A percentile compares a stretch with the other conserved stretches of the same genome.
Conservation (phyloP, 1,284 basidiomycete genomes). For the Cryptococcus sp. region DNA sequence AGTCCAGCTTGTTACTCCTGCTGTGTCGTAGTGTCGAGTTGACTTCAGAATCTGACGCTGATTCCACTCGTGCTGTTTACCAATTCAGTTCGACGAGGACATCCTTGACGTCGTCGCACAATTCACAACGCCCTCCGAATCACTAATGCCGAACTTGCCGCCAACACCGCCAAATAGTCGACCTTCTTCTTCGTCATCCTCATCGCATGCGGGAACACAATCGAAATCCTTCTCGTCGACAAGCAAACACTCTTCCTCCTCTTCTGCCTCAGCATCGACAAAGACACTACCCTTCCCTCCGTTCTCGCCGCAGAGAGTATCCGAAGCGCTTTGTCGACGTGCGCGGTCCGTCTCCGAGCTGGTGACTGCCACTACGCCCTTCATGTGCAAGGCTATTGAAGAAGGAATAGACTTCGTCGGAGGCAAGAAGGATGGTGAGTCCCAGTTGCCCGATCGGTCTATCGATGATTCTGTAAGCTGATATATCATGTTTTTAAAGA, state of each 20-base stretch:
- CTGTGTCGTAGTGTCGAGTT: not conserved
- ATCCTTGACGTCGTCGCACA: constrained; percentile 82
- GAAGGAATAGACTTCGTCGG: constrained; percentile 58
- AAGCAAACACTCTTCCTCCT: constrained; percentile 41
- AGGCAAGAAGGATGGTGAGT: constrained; percentile 50
- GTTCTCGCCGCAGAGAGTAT: constrained; percentile 58
- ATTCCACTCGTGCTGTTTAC: not conserved
- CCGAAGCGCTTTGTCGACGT: constrained; percentile 57
- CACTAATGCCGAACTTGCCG: not conserved
- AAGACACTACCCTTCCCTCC: constrained; percentile 31
- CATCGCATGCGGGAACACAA: not conserved
- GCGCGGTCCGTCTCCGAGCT: constrained; percentile 59
- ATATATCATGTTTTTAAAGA: constrained; percentile 20
- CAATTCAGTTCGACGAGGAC: constrained; percentile 76
- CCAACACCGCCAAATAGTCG: constrained; percentile 22
- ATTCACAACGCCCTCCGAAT: constrained; percentile 56
- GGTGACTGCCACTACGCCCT: constrained; percentile 57
- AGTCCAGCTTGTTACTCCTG: constrained; percentile 11
- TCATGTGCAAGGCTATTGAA: constrained; percentile 60
- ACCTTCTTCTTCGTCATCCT: constrained; percentile 15
- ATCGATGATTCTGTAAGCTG: not conserved
- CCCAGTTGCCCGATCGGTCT: not conserved
- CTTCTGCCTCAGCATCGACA: constrained; percentile 1
- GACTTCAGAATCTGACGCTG: not conserved
- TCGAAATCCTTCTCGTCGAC: constrained; percentile 13